Conservation (phyloP, 768 basidiomycete genomes). For the Dacryopinax primogenitus region DNA sequence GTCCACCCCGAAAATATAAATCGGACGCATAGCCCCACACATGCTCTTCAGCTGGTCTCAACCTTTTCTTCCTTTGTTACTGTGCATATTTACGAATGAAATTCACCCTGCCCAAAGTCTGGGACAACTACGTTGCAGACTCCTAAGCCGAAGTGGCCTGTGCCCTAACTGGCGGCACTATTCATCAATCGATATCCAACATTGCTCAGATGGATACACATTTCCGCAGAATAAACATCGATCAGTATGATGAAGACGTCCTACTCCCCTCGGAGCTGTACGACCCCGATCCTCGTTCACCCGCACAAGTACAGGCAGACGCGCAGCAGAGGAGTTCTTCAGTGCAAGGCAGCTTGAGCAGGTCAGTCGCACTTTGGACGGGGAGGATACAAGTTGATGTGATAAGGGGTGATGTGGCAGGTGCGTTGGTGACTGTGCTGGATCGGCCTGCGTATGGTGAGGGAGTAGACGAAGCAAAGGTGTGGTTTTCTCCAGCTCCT, state of each 20-base stretch:
- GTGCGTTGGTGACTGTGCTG: constrained; percentile 57
- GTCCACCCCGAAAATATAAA: too few species aligned
- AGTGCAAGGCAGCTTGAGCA: constrained; percentile 61
- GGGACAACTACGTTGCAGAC: too few species aligned
- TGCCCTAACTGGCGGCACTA: too few species aligned
- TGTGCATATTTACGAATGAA: too few species aligned
- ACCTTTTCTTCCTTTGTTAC: too few species aligned
- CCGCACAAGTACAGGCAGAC: constrained; percentile 58
- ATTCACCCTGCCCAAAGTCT: too few species aligned
- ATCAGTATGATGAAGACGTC: constrained; percentile 83
- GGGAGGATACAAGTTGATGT: neutral
- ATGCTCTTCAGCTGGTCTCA: too few species aligned
- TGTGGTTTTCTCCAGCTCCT: constrained; percentile 25
- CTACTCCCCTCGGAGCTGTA: constrained; percentile 75
- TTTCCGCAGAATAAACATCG: constrained; percentile 90
- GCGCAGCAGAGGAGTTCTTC: constrained; percentile 59
- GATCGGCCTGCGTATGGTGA: constrained; percentile 81
- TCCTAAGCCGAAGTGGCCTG: too few species aligned
- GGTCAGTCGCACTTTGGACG: constrained; percentile 35
- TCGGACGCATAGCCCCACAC: too few species aligned
- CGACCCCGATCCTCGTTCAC: constrained; percentile 69
- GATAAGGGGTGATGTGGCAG: constrained; percentile 57
- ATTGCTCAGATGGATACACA: constrained; percentile 23
- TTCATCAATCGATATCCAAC: too few species aligned
- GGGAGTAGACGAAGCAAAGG: constrained; percentile 82